Conservation (phyloP, 805 yeast species). For the Starmerella potacharoeniae region DNA sequence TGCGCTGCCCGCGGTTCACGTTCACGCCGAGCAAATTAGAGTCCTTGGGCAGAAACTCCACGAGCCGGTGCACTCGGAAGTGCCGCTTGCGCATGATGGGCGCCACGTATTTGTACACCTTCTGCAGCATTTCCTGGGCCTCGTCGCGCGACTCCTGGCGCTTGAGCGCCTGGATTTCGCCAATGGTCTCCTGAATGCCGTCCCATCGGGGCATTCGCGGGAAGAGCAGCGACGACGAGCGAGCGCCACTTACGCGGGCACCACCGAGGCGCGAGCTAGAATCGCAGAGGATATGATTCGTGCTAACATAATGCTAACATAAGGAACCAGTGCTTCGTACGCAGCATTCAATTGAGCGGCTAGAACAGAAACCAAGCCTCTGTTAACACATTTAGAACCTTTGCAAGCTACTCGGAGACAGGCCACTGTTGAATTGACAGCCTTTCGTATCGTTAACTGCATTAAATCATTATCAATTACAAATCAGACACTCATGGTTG, state of each 20-base stretch:
- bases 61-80: conserved; percentile 53
- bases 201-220: conserved; percentile 17
- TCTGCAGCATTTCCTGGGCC: conserved; percentile 51
- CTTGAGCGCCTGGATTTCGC: conserved; percentile 35
- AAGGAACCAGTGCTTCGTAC: not conserved
- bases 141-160: conserved; percentile 37
- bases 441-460: no score
- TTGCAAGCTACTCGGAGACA: no score
- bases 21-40: conserved; percentile 63
- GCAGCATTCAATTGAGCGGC: no score
- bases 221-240: not conserved
- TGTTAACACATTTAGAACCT: no score
- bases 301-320: not conserved
- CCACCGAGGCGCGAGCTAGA: not conserved
- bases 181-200: conserved; percentile 14
- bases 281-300: not conserved
- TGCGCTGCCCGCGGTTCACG: conserved; percentile 64
- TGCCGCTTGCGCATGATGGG: conserved; percentile 64
- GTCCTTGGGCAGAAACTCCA: conserved; percentile 73
- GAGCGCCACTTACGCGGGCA: not conserved
- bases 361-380: no score
- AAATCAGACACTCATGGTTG: no score
- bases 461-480: no score
- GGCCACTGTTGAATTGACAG: no score
- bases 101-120: conserved; percentile 55